Evolutionary conservation across 1,139 yeast species (phyloP).

Genomic region (Diutina rugosa): DNA sequence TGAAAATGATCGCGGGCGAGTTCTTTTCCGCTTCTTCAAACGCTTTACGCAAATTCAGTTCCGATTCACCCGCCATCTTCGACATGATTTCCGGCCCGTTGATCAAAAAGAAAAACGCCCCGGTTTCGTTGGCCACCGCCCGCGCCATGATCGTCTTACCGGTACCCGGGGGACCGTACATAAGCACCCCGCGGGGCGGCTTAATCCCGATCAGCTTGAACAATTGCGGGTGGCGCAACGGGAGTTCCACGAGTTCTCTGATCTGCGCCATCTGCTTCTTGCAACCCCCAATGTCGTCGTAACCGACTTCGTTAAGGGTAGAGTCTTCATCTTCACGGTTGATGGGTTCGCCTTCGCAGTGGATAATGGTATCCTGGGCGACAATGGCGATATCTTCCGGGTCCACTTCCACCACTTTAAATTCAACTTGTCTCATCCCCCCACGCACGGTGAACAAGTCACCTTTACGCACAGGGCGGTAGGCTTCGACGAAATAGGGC

Average conservation of each 20-base stretch:
- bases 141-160: slow-evolving; percentile 99
- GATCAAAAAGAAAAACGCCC: slow-evolving; percentile 94
- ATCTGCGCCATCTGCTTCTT: slow-evolving; percentile 98
- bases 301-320: slow-evolving; percentile 91
- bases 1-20: slow-evolving; percentile 93
- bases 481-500: slow-evolving; percentile 97
- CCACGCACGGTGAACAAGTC: slow-evolving; percentile 95
- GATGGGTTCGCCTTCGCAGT: slow-evolving; percentile 98
- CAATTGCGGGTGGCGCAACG: slow-evolving; percentile 92
- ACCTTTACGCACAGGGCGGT: slow-evolving; percentile 96
- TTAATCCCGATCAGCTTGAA: slow-evolving; percentile 95
- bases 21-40: slow-evolving; percentile 99
- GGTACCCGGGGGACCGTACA: slow-evolving; percentile 99
- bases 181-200: slow-evolving; percentile 92
- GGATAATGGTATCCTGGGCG: slow-evolving; percentile 96
- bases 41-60: slow-evolving; percentile 92
- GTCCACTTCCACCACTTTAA: slow-evolving; percentile 95
- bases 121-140: slow-evolving; percentile 98
- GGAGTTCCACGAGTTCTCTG: slow-evolving; percentile 92
- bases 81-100: slow-evolving; percentile 99
- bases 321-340: slow-evolving; percentile 98
- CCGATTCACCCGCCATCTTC: slow-evolving; percentile 99
- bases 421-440: slow-evolving; percentile 98
- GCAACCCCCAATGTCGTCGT: slow-evolving; percentile 98
- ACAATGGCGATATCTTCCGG: slow-evolving; percentile 97